Evolutionary conservation across 2,329 filamentous ascomycete species (phyloP).

Genomic region (Phialophora expanda): DNA sequence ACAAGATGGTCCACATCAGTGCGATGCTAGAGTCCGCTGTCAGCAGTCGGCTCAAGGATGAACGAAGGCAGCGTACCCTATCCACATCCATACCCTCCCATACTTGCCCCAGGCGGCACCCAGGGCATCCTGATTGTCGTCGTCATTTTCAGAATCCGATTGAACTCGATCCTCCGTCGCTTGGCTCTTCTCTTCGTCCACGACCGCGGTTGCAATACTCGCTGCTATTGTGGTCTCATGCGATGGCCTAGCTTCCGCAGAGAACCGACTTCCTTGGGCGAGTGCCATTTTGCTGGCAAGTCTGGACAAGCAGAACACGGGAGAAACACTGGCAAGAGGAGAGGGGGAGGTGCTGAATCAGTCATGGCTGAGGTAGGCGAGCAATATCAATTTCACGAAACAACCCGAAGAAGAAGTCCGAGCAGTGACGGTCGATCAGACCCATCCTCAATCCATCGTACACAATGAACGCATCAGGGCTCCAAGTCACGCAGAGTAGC

Average conservation of each 20-base stretch:
- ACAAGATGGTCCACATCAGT: constrained; percentile 33
- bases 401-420: not conserved
- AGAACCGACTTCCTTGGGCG: not conserved
- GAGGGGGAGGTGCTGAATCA: not conserved
- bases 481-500: not conserved
- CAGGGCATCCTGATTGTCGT: constrained; percentile 11
- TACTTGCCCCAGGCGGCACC: constrained; percentile 24
- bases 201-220: not conserved
- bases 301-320: not conserved
- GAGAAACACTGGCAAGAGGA: not conserved
- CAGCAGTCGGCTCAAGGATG: not conserved
- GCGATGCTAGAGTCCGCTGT: constrained; percentile 21
- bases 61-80: constrained; percentile 18
- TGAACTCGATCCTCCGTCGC: not conserved
- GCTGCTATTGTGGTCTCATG: not conserved
- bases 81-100: constrained; percentile 29
- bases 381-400: constrained; percentile 6
- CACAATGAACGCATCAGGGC: constrained; percentile 1
- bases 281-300: not conserved
- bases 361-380: not conserved
- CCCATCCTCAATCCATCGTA: not conserved
- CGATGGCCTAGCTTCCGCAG: not conserved
- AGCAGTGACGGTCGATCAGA: not conserved
- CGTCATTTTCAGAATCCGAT: constrained; percentile 10
- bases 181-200: constrained; percentile 23